Percentiles rank a stretch among this genome's conserved stretches.
phyloP scores from a whole-genome alignment of 1,284 basidiomycete genomes.

The Coniferiporia weirii region DNA sequence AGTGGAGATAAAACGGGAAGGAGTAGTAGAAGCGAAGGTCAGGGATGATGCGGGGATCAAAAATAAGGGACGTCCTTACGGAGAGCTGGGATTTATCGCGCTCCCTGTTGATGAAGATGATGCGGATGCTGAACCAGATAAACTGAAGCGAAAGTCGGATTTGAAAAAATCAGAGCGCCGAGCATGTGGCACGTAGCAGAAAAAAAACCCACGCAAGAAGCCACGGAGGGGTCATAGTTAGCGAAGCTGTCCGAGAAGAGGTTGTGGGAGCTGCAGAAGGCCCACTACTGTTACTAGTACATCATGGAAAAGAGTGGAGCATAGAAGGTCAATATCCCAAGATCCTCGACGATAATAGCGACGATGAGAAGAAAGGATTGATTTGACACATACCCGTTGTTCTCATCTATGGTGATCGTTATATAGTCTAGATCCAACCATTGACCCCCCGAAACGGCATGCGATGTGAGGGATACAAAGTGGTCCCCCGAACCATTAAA shows the following conservation, averaged over 20 bases:
- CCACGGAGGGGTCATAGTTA: constrained; percentile 15
- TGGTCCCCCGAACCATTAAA: constrained; percentile 20
- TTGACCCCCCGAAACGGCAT: constrained; percentile 16
- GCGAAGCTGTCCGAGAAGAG: constrained; percentile 5
- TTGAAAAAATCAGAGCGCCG: not conserved
- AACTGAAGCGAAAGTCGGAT: not conserved
- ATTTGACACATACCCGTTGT: constrained; percentile 6
- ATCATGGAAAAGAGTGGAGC: not conserved
- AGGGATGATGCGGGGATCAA: not conserved
- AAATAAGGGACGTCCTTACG: constrained; percentile 3
- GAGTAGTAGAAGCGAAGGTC: not conserved
- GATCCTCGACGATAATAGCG: not conserved
- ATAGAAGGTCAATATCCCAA: too few species aligned
- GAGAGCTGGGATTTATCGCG: not conserved
- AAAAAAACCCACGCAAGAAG: constrained; percentile 1
- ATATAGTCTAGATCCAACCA: constrained; percentile 30
- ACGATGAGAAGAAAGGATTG: not conserved
- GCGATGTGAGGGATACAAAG: constrained; percentile 22
- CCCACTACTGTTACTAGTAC: not conserved
- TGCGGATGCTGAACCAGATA: not conserved
- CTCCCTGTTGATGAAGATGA: not conserved
- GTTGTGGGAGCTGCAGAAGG: constrained; percentile 5
- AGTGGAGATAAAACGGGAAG: constrained; percentile 3
- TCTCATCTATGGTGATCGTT: constrained; percentile 21
- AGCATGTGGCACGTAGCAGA: not conserved